Percentiles rank a stretch among this genome's conserved stretches.
Conservation (phyloP, 768 basidiomycete species). For the Boletus subparvulus region DNA sequence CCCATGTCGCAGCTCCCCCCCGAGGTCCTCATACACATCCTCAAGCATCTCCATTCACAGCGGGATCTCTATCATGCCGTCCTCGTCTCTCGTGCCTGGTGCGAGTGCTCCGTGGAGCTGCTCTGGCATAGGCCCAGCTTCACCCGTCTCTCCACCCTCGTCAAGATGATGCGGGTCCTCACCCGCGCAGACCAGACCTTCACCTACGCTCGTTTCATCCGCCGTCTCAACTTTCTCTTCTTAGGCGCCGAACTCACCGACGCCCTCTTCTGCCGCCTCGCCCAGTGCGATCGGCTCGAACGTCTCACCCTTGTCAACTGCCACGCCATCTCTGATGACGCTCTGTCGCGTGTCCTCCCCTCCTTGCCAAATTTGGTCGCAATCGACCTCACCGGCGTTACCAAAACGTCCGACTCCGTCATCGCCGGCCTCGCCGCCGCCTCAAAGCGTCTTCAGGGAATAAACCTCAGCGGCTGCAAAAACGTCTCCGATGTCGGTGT, state of each 20-base stretch:
- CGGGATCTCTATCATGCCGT: constrained; percentile 73
- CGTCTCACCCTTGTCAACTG: constrained; percentile 87
- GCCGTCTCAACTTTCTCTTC: constrained; percentile 84
- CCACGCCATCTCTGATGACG: constrained; percentile 59
- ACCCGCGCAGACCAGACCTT: constrained; percentile 68
- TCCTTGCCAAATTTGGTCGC: constrained; percentile 78
- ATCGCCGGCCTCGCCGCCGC: constrained; percentile 67
- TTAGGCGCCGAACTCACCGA: constrained; percentile 71
- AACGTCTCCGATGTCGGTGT: constrained; percentile 78
- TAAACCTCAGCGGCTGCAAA: constrained; percentile 86
- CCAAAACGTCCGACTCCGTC: constrained; percentile 66
- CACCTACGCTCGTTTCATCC: constrained; percentile 83
- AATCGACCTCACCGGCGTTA: constrained; percentile 78
- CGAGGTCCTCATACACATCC: constrained; percentile 90
- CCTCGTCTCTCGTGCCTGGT: constrained; percentile 89
- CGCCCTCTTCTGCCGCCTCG: constrained; percentile 67
- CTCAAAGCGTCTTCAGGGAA: constrained; percentile 81
- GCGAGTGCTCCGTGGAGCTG: constrained; percentile 92
- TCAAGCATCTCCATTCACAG: constrained; percentile 75
- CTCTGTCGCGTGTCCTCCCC: constrained; percentile 64
- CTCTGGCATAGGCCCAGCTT: constrained; percentile 92
- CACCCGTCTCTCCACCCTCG: constrained; percentile 63
- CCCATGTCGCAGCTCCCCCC: constrained; percentile 75
- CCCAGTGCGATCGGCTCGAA: constrained; percentile 77
- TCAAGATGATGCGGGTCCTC: constrained; percentile 76